Base-by-base conservation (phyloP, 768 basidiomycete species). In the Calocybe gangraenosa region DNA sequence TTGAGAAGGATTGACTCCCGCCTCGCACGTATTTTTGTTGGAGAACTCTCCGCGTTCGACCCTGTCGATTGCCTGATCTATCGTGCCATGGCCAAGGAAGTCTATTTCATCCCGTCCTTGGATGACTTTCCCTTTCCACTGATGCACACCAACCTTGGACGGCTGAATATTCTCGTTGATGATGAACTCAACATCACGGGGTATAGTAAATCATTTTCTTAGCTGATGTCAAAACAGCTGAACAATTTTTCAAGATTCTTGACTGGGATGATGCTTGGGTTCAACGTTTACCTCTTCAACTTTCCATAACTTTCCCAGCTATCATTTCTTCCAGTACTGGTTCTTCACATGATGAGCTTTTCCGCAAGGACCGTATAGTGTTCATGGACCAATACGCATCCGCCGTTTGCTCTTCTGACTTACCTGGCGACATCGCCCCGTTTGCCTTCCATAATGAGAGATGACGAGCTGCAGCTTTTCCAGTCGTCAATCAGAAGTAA, bases 51-150 rank as follows among this genome's bases (percentile, higher is more conserved):
- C 37, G n/a, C n/a, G n/a, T 48, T 48, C n/a, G 47, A 48, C 41
- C 41, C 47, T 32, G 30, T 48, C 22, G 47, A 48, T 31, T 43
- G 47, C 18, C 28, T 48, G 40, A 43, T 43, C n/a, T 43, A 43
- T 37, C 41, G 47, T 42, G 47, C 47, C 25, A 43, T 48, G 47
- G 47, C 47, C 47, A 37, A 48, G 28, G 47, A 39, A 43, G 43
- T 28, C 3, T 38, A 43, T 34, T n/a, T n/a, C n/a, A n/a, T n/a
- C 30, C 19, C 18, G 34, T 48, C 8, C n/a, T n/a, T n/a, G n/a
- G n/a, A n/a, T n/a, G n/a, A n/a, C n/a, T n/a, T n/a, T n/a, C n/a
- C n/a, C n/a, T n/a, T n/a, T n/a, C n/a, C n/a, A n/a, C n/a, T n/a
- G n/a, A n/a, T n/a, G n/a, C n/a, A n/a, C n/a, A n/a, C 28, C 41